Evolutionary conservation across 108 stramenopile species (phyloP).

Genomic region (Cyclostephanos tholiformis): DNA sequence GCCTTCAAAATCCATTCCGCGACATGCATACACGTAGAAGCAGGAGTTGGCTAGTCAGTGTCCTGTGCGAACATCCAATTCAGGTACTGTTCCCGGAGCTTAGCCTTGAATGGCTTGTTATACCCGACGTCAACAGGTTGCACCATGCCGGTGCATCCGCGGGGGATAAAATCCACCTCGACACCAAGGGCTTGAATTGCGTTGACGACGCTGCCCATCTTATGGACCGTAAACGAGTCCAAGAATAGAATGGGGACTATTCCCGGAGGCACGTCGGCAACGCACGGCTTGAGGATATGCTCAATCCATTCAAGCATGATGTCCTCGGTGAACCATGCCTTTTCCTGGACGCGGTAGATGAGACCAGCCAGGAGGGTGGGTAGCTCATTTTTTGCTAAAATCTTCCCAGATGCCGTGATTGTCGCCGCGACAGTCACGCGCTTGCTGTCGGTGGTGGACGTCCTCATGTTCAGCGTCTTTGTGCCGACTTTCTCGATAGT

Average conservation of each 20-base stretch:
- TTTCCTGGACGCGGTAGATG: constrained; percentile 3
- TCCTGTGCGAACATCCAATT: not conserved
- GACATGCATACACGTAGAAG: no score
- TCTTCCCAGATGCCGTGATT: constrained; percentile 5
- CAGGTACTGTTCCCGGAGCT: not conserved
- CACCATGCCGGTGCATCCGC: constrained; percentile 16
- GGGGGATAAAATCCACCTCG: constrained; percentile 27
- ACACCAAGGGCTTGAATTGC: constrained; percentile 16
- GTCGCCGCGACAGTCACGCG: constrained; percentile 13
- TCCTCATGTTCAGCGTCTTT: constrained; percentile 7
- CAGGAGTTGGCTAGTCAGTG: no score
- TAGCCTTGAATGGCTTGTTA: constrained; percentile 29
- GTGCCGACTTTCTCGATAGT: constrained; percentile 2
- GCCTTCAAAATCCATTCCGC: no score
- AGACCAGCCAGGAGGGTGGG: not conserved
- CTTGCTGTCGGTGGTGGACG: not conserved
- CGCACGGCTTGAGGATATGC: not conserved
- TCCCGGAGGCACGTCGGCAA: constrained; percentile 1
- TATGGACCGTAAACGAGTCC: constrained; percentile 25
- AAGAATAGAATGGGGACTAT: constrained; percentile 25
- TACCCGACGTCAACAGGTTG: constrained; percentile 30
- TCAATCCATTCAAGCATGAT: constrained; percentile 1
- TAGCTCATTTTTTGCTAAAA: not conserved
- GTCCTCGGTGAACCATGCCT: constrained; percentile 12
- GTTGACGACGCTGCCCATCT: constrained; percentile 15